Conservation (phyloP, 2,329 filamentous ascomycete genomes). For the Colletotrichum cereale region DNA sequence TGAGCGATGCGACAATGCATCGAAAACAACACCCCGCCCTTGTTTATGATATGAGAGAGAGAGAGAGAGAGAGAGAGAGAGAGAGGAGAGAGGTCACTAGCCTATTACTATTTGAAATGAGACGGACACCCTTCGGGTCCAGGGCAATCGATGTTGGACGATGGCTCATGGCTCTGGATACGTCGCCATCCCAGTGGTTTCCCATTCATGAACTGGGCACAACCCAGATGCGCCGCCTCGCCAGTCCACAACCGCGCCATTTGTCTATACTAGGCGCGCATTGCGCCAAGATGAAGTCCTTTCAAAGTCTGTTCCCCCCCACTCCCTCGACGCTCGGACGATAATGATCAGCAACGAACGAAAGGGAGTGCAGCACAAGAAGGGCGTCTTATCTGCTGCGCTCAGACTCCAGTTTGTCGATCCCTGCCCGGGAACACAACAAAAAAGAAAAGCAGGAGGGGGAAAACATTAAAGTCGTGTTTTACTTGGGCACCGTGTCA, state of each 20-base stretch:
- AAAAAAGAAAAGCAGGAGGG: background rate
- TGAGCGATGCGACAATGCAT: constrained; percentile 9
- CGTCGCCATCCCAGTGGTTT: background rate
- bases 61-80: background rate
- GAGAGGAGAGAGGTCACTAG: background rate
- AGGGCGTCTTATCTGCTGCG: constrained; percentile 6
- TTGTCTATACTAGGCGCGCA: constrained; percentile 2
- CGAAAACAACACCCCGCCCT: background rate
- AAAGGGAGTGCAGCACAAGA: background rate
- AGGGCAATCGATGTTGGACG: background rate
- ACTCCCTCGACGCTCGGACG: constrained; percentile 23
- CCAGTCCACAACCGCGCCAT: constrained; percentile 15
- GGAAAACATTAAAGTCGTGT: background rate
- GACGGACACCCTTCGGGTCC: constrained; percentile 2
- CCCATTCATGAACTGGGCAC: constrained; percentile 11
- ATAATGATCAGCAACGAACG: constrained; percentile 19
- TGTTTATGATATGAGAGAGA: background rate
- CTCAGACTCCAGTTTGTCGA: constrained; percentile 24
- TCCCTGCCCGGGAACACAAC: background rate
- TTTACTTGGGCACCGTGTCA: constrained; percentile 3
- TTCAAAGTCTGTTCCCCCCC: constrained; percentile 13
- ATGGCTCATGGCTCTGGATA: constrained; percentile 2
- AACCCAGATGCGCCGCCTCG: constrained; percentile 8
- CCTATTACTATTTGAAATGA: constrained; percentile 2
- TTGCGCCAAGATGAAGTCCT: constrained; percentile 4